phyloP scores from a whole-genome alignment of 1,284 basidiomycete species.

The Jaminaea rosea region DNA sequence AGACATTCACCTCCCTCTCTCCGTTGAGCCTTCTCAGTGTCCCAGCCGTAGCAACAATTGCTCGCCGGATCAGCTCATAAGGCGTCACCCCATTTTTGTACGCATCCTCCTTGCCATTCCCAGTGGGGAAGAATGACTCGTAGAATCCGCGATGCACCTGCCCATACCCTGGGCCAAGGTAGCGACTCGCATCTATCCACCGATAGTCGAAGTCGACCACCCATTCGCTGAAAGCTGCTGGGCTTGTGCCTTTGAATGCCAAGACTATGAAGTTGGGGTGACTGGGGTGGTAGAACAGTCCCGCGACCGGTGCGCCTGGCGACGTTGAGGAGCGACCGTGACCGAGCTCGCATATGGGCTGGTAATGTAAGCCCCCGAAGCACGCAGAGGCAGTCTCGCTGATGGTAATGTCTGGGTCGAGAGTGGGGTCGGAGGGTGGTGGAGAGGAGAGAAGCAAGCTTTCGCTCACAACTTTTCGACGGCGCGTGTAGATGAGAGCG shows the following conservation, averaged over 20 bases:
- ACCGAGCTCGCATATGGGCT: background rate
- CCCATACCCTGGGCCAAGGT: no score
- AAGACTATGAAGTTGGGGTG: slow-evolving; percentile 6
- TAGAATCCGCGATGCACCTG: slow-evolving; percentile 7
- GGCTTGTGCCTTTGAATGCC: slow-evolving; percentile 30
- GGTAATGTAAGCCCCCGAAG: background rate
- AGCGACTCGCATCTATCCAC: no score
- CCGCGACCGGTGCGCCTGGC: background rate
- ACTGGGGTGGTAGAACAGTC: background rate
- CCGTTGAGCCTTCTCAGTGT: background rate
- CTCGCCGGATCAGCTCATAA: slow-evolving; percentile 1
- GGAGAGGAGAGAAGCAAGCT: no score
- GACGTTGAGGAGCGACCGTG: background rate
- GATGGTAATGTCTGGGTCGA: background rate
- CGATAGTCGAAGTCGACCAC: slow-evolving; percentile 30
- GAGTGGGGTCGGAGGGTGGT: no score
- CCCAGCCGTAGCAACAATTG: background rate
- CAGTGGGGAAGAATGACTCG: background rate
- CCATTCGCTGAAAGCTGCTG: slow-evolving; percentile 43
- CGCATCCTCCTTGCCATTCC: background rate
- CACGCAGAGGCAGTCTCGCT: background rate
- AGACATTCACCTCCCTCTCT: background rate
- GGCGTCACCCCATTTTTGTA: background rate
- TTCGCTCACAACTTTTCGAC: no score
- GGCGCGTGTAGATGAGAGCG: background rate